These are phyloP conservation scores for Blakeslea trispora DNA, from an alignment of 371 early-diverging fungal species.

Conservation along the genomic window DNA sequence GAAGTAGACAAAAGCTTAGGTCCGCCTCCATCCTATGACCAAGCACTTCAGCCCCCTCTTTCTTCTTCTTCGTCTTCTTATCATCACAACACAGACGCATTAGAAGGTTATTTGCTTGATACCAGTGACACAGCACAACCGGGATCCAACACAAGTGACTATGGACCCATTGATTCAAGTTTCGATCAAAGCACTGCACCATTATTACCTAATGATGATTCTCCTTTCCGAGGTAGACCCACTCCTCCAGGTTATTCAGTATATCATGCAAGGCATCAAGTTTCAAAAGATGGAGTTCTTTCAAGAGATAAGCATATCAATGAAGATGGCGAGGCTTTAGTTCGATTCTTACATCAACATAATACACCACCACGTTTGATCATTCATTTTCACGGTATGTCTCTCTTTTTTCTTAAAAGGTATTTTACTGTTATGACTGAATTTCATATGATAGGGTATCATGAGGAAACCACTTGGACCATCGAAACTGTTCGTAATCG, in stretches of 20 bases:
- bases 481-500: slow-evolving; percentile 29
- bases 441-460: slow-evolving; percentile 32
- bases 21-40: slow-evolving; percentile 37
- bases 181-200: slow-evolving; percentile 2
- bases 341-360: slow-evolving; percentile 43
- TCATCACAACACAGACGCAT: slow-evolving; percentile 17
- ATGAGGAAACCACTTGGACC: slow-evolving; percentile 45
- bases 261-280: slow-evolving; percentile 33
- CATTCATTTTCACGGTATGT: slow-evolving; percentile 47
- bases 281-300: slow-evolving; percentile 23
- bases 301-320: slow-evolving; percentile 48
- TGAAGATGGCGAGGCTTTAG: slow-evolving; percentile 45
- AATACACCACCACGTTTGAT: slow-evolving; percentile 40
- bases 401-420: too few species aligned
- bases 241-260: slow-evolving; percentile 45
- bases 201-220: slow-evolving; percentile 12
- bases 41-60: slow-evolving; percentile 15
- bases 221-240: slow-evolving; percentile 32
- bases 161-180: neutral
- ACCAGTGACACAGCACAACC: slow-evolving; percentile 1
- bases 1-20: slow-evolving; percentile 7
- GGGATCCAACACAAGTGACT: slow-evolving; percentile 10
- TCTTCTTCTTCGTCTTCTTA: slow-evolving; percentile 7
- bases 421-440: neutral
- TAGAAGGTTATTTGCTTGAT: slow-evolving; percentile 22